Conservation (phyloP, 805 yeast genomes). For the Lipomyces chichibuensis region DNA sequence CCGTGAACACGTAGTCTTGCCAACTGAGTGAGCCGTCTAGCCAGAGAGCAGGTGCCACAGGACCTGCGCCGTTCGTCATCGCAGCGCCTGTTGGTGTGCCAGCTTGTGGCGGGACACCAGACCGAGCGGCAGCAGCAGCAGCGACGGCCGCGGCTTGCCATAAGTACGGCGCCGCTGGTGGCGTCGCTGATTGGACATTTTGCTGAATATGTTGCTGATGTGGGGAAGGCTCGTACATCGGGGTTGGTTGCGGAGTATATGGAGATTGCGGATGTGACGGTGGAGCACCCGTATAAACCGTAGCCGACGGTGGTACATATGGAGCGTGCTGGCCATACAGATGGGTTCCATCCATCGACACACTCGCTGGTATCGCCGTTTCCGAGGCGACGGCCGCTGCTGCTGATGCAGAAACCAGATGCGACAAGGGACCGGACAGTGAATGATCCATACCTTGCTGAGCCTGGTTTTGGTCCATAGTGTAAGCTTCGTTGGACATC, state of each 20-base stretch:
- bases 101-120: neutral
- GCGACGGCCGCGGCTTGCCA: constrained; percentile 14
- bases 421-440: neutral
- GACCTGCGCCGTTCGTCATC: neutral
- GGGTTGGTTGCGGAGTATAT: neutral
- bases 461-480: neutral
- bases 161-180: neutral
- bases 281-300: neutral
- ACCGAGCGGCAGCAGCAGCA: neutral
- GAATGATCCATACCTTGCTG: neutral
- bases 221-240: neutral
- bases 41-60: constrained; percentile 1
- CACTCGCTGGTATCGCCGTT: neutral
- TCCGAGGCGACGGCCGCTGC: constrained; percentile 4
- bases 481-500: neutral
- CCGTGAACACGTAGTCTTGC: constrained; percentile 30
- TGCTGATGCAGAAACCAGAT: constrained; percentile 7
- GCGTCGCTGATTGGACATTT: neutral
- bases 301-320: neutral
- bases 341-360: neutral
- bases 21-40: constrained; percentile 19
- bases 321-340: neutral
- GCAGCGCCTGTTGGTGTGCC: constrained; percentile 9
- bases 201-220: neutral
- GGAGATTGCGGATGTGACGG: neutral